Evolutionary conservation across 108 stramenopile genomes (phyloP), one percentile per base, ranked within the genome.

Genomic region (Pseudonitzschia delicatissima): DNA sequence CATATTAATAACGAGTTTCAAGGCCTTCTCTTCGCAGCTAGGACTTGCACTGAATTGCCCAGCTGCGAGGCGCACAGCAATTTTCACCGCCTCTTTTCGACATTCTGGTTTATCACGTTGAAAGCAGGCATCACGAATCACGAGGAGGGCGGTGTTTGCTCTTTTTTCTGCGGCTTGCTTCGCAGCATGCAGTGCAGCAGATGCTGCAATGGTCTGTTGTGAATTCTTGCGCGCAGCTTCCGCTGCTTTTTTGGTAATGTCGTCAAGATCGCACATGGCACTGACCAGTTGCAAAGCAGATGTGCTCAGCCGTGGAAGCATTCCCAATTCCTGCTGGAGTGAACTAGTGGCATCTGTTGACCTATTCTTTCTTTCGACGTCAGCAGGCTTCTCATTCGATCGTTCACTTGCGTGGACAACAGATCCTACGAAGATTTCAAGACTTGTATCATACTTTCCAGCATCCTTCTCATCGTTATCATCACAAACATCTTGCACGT

Each of bases 1-100:
- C 2, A 92, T 80, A 71, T 92, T 92, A 85, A 95, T 89, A 0
- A 92, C 94, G 26, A 95, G 67, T 62, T 89, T 90, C 31, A 92
- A 69, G 11, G 91, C 91, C 66, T 88, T 90, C 47, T 92, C 91
- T 71, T 90, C 86, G 31, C 91, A 77, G 15, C 68, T 67, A 33
- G 55, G 45, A 61, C 82, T 90, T 20, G 89, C 84, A 39, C 78
- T 78, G 34, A 91, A 65, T 9, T 87, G 74, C 39, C 94, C 94
- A 17, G 86, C 62, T 12, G 94, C 94, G 21, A 95, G 74, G 8
- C 71, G 82, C 35, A 92, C 94, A 29, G 89, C 87, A 49, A 76
- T 79, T 45, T 75, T 68, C 4, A 95, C 73, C 0, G 89, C 89
- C 48, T 65, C 66, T 31, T 68, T 66, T 15, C 89, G 62, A 47